These are phyloP conservation scores for Backusella psychrophila DNA, from an alignment of 192 early-diverging fungal species.

Conservation along the genomic window DNA sequence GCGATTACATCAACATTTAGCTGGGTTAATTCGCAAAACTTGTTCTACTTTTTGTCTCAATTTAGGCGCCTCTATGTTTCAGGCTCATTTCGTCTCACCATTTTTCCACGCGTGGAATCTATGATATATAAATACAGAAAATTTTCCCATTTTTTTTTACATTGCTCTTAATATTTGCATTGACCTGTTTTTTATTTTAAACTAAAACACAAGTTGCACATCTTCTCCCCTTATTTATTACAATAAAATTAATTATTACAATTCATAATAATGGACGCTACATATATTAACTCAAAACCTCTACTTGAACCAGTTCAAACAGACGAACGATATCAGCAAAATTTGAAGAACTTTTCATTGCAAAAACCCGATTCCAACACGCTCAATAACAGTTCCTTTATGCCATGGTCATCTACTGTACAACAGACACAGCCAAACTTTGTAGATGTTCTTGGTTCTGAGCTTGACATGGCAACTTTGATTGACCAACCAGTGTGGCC, in stretches of 20 bases:
- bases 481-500: neutral
- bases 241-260: neutral
- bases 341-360: neutral
- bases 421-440: neutral
- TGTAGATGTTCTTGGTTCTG: neutral
- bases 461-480: neutral
- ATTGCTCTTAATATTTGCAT: neutral
- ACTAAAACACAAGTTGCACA: neutral
- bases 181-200: neutral
- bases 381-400: neutral
- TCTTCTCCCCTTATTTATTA: neutral
- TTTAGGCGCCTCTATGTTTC: conserved; percentile 12
- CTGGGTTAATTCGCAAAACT: neutral
- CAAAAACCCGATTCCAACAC: neutral
- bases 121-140: neutral
- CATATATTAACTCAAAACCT: neutral
- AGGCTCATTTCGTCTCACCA: conserved; percentile 16
- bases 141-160: neutral
- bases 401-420: neutral
- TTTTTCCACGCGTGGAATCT: neutral
- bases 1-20: neutral
- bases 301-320: neutral
- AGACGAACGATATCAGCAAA: neutral
- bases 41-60: conserved; percentile 14
- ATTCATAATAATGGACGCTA: neutral